Base-by-base conservation (phyloP, 192 early-diverging fungal species). In the Backusella tuberculispora region DNA sequence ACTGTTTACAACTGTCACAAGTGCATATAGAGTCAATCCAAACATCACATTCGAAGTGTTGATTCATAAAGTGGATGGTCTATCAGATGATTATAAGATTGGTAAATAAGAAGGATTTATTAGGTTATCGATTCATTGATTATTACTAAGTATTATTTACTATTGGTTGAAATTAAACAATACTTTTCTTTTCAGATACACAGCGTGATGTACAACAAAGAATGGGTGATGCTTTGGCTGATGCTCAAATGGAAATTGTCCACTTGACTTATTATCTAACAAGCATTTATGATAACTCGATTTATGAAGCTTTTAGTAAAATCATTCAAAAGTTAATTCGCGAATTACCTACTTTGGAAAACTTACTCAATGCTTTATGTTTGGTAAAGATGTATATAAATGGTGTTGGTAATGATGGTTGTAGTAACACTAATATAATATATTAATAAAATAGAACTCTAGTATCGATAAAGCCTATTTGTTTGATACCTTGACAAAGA, bases 401-500 rank as follows among this genome's bases (percentile, higher is more conserved):
- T 56, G 10, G 0, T 56, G 10, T 7, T 56, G 12, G 9, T 47
- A 2, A 10, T 47, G 46, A 53, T 21, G 21, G 50, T 53, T 3
- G 9, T 19, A 5, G 15, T 1, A 14, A 48, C 21, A 13, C 29
- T 70, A 21, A 44, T 74, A 63, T 69, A 43, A 50, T 26, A 50
- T 19, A 56, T 15, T 34, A 26, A 46, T 4, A 4, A 14, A 38
- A 19, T 73, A 96, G 94, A 96, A 92, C 74, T 97, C 97, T 24
- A 92, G 93, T 9, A 93, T 99, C 66, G 97, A 99, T 79, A 99
- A 99, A 80, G 95, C 95, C 24, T 98, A 96, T 76, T 82, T 99
- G 64, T 96, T 99, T 74, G 97, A 99, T 78, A 85, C 91, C 5
- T 60, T 85, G 37, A 93, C 94, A 17, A 97, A 97, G 77, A 92